phyloP scores from a whole-genome alignment of 257 asterid genomes.

The Solanum paucissectum region DNA sequence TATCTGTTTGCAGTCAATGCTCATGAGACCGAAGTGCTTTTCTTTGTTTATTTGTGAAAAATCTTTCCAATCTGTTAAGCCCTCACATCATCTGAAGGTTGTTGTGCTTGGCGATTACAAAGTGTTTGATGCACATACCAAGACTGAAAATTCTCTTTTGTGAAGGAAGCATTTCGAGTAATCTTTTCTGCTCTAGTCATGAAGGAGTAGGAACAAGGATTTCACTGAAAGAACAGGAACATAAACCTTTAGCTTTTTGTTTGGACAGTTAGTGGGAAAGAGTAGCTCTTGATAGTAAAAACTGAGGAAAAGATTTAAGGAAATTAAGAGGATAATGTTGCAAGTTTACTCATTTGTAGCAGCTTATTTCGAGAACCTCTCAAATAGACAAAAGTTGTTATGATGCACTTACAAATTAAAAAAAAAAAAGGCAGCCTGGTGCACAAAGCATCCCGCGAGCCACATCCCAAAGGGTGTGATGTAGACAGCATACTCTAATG shows the following conservation, averaged over 20 bases:
- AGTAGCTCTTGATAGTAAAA: background rate
- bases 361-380: background rate
- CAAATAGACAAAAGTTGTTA: background rate
- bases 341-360: background rate
- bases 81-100: background rate
- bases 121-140: background rate
- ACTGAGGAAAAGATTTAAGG: background rate
- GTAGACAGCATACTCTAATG: background rate
- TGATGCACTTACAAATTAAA: background rate
- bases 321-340: background rate
- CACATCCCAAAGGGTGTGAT: background rate
- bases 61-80: background rate
- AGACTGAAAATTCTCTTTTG: background rate
- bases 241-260: background rate
- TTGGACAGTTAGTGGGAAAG: background rate
- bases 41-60: background rate
- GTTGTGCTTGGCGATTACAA: background rate
- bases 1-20: background rate
- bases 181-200: background rate
- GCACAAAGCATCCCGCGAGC: background rate
- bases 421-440: background rate
- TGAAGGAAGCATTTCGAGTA: background rate
- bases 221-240: background rate
- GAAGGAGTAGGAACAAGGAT: background rate
- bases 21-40: background rate